Conservation (phyloP, 805 yeast genomes). For the Monosporozyma solicola region DNA sequence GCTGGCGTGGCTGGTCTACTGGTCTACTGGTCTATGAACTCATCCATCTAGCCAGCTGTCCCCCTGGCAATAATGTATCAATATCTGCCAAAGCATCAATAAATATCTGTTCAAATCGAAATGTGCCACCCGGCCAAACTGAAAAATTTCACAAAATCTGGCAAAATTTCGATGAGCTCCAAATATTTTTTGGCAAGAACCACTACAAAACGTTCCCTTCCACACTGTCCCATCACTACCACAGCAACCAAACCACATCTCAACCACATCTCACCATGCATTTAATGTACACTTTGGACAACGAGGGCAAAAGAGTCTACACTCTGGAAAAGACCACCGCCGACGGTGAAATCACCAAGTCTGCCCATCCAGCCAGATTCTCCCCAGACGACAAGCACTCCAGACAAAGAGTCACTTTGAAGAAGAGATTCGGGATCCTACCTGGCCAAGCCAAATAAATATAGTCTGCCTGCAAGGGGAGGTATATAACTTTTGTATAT, state of each 20-base stretch:
- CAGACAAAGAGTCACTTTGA: constrained; percentile 95
- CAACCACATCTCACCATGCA: constrained; percentile 49
- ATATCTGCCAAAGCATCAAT: too few relatives aligned
- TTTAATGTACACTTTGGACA: constrained; percentile 94
- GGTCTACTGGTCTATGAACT: background rate
- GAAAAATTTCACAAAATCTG: background rate
- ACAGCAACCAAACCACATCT: background rate
- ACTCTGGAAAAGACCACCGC: constrained; percentile 78
- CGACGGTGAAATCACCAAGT: constrained; percentile 89
- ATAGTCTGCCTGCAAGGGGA: background rate
- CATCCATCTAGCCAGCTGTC: background rate
- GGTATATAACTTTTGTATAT: background rate
- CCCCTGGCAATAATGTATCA: too few relatives aligned
- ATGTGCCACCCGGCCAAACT: background rate
- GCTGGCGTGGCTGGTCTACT: background rate
- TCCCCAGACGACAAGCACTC: constrained; percentile 99
- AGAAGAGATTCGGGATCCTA: constrained; percentile 83
- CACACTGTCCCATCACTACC: background rate
- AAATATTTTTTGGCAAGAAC: background rate
- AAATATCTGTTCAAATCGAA: too few relatives aligned
- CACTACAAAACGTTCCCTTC: background rate
- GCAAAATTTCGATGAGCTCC: background rate
- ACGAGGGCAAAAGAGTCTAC: constrained; percentile 92
- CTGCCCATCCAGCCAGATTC: constrained; percentile 99
- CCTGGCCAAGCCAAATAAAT: background rate